Evolutionary conservation across 352 stramenopile genomes (phyloP).

Genomic region (Albugo laibachii): DNA sequence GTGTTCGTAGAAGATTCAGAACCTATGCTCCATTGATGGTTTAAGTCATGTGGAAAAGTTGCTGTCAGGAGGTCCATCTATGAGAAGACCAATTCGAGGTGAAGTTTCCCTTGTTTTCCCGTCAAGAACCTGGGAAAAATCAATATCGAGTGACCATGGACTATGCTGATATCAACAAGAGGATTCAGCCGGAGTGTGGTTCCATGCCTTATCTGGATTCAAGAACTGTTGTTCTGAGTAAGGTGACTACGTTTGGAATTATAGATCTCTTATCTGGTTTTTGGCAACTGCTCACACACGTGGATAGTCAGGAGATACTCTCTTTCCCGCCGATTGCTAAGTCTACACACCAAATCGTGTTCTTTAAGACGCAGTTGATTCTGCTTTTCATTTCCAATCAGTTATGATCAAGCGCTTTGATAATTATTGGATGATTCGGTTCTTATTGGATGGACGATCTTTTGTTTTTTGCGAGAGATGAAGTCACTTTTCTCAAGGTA

Average conservation of each 20-base stretch:
- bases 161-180: slow-evolving; percentile 1
- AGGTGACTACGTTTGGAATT: not conserved
- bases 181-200: not conserved
- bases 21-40: too few relatives aligned
- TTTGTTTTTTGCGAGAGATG: slow-evolving; percentile 6
- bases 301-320: slow-evolving; percentile 1
- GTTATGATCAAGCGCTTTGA: slow-evolving; percentile 6
- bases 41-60: too few relatives aligned
- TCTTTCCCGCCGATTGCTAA: slow-evolving; percentile 10
- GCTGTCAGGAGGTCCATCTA: too few relatives aligned
- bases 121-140: slow-evolving; percentile 2
- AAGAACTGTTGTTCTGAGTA: not conserved
- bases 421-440: slow-evolving; percentile 7
- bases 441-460: slow-evolving; percentile 15
- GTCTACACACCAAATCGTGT: slow-evolving; percentile 8
- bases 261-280: slow-evolving; percentile 1
- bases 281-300: slow-evolving; percentile 1
- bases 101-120: too few relatives aligned
- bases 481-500: slow-evolving; percentile 10
- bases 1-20: too few relatives aligned
- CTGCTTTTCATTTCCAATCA: slow-evolving; percentile 5
- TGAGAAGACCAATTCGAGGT: too few relatives aligned
- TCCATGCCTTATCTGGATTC: not conserved
- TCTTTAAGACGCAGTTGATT: slow-evolving; percentile 1
- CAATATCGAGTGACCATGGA: not conserved